Percentiles rank a stretch among this genome's conserved stretches.
These are phyloP conservation scores for Candida palmyrensis DNA, from an alignment of 805 yeast genomes.

Conservation along the genomic window DNA sequence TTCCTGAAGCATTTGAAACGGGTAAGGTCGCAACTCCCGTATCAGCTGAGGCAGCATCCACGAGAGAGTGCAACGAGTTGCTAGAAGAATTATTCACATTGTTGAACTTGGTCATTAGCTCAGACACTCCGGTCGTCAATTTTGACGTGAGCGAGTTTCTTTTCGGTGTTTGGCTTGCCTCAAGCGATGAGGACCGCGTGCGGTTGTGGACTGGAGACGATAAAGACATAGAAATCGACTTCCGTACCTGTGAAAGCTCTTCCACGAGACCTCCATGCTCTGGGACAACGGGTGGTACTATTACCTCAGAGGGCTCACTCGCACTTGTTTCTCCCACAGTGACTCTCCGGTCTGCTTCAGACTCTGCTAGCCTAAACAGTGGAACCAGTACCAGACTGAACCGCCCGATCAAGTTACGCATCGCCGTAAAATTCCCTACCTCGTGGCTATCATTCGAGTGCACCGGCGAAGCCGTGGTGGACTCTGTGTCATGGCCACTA, in stretches of 20 bases:
- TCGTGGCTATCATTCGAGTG: conserved; percentile 6
- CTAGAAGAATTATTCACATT: conserved; percentile 11
- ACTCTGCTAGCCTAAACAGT: too few species aligned
- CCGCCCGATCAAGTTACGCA: too few species aligned
- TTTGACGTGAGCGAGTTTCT: conserved; percentile 33
- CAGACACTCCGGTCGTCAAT: conserved; percentile 36
- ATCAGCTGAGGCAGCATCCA: neutral
- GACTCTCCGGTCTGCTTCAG: conserved; percentile 19
- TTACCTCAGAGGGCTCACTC: conserved; percentile 28
- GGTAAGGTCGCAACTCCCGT: neutral
- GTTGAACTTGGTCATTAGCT: conserved; percentile 38
- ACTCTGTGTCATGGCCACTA: conserved; percentile 1
- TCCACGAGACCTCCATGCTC: too few species aligned
- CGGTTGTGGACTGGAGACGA: conserved; percentile 33
- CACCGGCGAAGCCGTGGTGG: conserved; percentile 3
- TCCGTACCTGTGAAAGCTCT: too few species aligned
- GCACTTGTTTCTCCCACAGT: too few species aligned
- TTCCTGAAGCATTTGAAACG: neutral
- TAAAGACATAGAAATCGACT: too few species aligned
- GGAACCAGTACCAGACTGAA: too few species aligned
- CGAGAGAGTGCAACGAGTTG: conserved; percentile 3
- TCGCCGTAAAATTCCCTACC: too few species aligned
- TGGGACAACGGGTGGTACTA: conserved; percentile 13
- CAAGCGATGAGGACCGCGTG: conserved; percentile 35
- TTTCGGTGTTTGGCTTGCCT: conserved; percentile 17